These are phyloP conservation scores for Pythium folliculosum DNA, from an alignment of 352 stramenopile species.

Conservation along the genomic window DNA sequence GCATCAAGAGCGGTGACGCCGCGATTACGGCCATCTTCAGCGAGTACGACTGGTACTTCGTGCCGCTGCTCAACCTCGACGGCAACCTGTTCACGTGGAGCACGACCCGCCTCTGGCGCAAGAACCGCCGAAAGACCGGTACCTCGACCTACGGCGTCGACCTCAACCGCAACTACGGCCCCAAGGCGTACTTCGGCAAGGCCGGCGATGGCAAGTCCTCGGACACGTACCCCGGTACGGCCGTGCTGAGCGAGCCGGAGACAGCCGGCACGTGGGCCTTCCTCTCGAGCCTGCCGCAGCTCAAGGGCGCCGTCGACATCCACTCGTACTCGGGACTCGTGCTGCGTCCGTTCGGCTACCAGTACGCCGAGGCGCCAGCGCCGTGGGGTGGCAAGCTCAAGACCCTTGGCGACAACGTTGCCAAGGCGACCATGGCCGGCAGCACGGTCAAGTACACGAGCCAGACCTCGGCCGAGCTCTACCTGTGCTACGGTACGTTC, in stretches of 20 bases:
- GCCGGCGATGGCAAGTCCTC: constrained; percentile 20
- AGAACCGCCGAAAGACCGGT: constrained; percentile 31
- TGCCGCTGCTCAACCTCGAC: constrained; percentile 39
- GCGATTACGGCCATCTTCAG: constrained; percentile 28
- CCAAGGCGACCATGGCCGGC: constrained; percentile 26
- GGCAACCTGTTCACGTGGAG: constrained; percentile 28
- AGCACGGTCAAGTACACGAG: constrained; percentile 22
- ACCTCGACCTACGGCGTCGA: constrained; percentile 30
- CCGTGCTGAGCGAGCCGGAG: constrained; percentile 31
- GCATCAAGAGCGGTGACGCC: constrained; percentile 19
- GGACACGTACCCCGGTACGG: constrained; percentile 31
- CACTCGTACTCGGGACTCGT: constrained; percentile 40
- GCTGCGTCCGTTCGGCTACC: constrained; percentile 35
- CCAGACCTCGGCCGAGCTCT: constrained; percentile 31
- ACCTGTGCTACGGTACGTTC: constrained; percentile 41
- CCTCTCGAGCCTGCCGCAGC: constrained; percentile 10
- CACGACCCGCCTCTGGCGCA: constrained; percentile 32
- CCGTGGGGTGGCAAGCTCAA: constrained; percentile 35
- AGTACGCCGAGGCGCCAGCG: constrained; percentile 20
- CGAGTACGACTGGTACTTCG: constrained; percentile 38
- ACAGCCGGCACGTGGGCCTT: constrained; percentile 14
- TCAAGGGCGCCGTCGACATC: constrained; percentile 21
- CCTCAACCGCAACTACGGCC: constrained; percentile 40
- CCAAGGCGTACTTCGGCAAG: constrained; percentile 29
- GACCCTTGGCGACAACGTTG: constrained; percentile 32